Base-by-base conservation (phyloP, 495 filamentous ascomycete genomes). In the Pseudevernia furfuracea region DNA sequence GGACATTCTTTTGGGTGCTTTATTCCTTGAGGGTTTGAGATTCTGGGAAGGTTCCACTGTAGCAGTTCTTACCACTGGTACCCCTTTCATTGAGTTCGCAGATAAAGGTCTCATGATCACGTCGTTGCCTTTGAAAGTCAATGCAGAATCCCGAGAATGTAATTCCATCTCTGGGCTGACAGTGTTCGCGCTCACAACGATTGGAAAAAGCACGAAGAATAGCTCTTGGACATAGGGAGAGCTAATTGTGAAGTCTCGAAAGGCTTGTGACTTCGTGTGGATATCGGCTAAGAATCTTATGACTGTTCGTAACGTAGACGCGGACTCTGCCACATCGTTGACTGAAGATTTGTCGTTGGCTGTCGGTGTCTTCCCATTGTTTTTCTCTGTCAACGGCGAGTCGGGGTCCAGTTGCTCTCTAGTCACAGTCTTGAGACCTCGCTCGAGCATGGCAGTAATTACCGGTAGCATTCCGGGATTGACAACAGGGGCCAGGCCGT, bases 361-460 rank as follows among this genome's bases (percentile, higher is more conserved):
- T 61, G 28, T 57, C 4, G 59, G 44, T 58, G 34, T 59, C 36
- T 63, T 59, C 19, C 12, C 55, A 52, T 64, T 62, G 43, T 34
- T 66, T 41, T 53, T 59, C 38, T 79, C 75, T 3, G 62, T 66
- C 14, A 75, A 69, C 3, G 82, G 82, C 1, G 82, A 84, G 60
- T 83, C 78, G 8, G 80, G 78, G 66, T 86, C 82, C 64, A 83
- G 78, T 66, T 84, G 83, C 64, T 87, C 76, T 58, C 79, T 84
- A 52, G 89, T 78, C 37, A 90, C 79, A 60, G 85, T 80, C 58
- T 85, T 85, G 32, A 95, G 70, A 4, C 90, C 93, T 63, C 85
- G 84, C 67, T 90, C 88, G n/a, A 97, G 75, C 92, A 98, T 95
- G 6, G 85, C 82, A n/a, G 82, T 83, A 37, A 98, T 89, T 9